These are phyloP conservation scores for Euphorbia tirucalli DNA, from an alignment of 345 rosid genomes.

Conservation along the genomic window DNA sequence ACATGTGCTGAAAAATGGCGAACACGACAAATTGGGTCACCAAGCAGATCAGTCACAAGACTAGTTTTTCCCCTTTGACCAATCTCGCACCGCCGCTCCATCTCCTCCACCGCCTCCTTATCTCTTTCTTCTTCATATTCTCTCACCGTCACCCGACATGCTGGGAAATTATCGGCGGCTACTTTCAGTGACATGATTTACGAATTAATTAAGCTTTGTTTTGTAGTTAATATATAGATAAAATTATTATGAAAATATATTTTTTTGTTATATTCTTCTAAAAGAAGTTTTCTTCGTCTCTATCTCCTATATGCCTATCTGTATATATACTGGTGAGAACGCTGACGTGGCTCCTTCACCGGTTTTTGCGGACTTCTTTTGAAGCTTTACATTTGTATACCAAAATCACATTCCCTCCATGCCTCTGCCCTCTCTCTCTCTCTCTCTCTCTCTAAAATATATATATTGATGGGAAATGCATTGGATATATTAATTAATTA, in stretches of 20 bases:
- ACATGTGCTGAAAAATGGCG: constrained; percentile 57
- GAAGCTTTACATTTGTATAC: neutral
- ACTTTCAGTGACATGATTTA: constrained; percentile 34
- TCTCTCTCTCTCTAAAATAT: neutral
- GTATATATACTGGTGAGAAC: constrained; percentile 4
- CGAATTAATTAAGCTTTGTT: neutral
- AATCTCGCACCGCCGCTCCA: constrained; percentile 60
- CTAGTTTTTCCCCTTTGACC: constrained; percentile 49
- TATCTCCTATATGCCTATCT: neutral
- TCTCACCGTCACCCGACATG: constrained; percentile 35
- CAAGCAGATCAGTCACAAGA: constrained; percentile 68
- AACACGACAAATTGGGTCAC: constrained; percentile 69
- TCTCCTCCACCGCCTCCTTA: constrained; percentile 55
- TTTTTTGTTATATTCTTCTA: neutral
- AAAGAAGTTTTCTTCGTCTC: neutral
- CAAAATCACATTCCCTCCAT: constrained; percentile 22
- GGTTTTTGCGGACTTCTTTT: constrained; percentile 10
- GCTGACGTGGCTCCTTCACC: constrained; percentile 19
- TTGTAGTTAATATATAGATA: too few relatives aligned
- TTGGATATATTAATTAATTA: too few relatives aligned
- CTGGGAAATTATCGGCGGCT: constrained; percentile 30
- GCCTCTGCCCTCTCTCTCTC: neutral
- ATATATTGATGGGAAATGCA: too few relatives aligned
- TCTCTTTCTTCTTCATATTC: constrained; percentile 57
- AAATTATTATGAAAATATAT: neutral